Evolutionary conservation across 176 grass and related monocot genomes (phyloP).

Genomic region (Oryza meyeriana): DNA sequence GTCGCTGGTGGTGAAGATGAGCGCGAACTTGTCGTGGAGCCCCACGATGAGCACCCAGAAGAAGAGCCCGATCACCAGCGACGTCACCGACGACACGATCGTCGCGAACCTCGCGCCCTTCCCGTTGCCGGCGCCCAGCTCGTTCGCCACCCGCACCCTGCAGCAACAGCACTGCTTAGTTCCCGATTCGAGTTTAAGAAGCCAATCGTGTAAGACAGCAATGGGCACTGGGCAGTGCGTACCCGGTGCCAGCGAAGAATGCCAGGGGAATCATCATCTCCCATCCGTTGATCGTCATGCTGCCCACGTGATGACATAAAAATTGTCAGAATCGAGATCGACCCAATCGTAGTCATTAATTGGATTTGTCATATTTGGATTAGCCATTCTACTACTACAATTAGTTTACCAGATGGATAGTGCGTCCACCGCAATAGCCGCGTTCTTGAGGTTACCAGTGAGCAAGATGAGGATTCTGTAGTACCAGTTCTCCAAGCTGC

Average conservation of each 20-base stretch:
- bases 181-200: background rate
- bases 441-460: conserved; percentile 75
- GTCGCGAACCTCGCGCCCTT: conserved; percentile 79
- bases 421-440: conserved; percentile 82
- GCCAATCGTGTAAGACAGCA: background rate
- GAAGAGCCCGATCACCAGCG: conserved; percentile 80
- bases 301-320: background rate
- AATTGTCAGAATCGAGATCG: background rate
- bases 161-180: background rate
- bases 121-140: conserved; percentile 84
- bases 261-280: conserved; percentile 94
- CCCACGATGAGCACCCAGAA: conserved; percentile 74
- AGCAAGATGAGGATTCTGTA: conserved; percentile 80
- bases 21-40: conserved; percentile 70
- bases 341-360: background rate
- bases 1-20: conserved; percentile 79
- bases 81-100: conserved; percentile 60
- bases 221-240: background rate
- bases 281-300: conserved; percentile 92
- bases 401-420: conserved; percentile 89
- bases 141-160: conserved; percentile 89
- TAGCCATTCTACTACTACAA: background rate
- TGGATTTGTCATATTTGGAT: background rate
- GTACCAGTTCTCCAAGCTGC: conserved; percentile 97
- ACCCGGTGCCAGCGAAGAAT: conserved; percentile 95